Evolutionary conservation across 179 eudicot genomes (phyloP).

Genomic region (Gypsophila paniculata): DNA sequence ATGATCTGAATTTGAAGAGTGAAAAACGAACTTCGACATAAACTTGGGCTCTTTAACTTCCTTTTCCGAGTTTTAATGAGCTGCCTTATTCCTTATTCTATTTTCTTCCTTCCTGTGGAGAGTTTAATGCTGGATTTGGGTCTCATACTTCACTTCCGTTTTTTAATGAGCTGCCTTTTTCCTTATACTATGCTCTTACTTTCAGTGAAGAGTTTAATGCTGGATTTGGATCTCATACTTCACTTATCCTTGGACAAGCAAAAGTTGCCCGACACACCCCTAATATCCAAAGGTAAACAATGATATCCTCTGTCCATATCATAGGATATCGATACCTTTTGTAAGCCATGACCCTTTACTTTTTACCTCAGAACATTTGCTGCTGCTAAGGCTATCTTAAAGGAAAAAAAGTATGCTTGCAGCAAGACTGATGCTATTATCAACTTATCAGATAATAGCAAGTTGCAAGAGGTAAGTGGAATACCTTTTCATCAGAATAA

Average conservation of each 20-base stretch:
- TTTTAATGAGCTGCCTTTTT: constrained; percentile 1
- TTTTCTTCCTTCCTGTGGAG: too few relatives aligned
- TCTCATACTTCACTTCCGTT: not conserved
- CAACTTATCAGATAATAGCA: constrained; percentile 56
- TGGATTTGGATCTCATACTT: constrained; percentile 97
- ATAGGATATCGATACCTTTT: constrained; percentile 15
- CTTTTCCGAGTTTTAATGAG: not conserved
- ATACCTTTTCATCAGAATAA: not conserved
- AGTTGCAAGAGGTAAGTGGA: constrained; percentile 71
- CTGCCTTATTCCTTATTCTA: not conserved
- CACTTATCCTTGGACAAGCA: constrained; percentile 82
- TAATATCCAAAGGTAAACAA: constrained; percentile 61
- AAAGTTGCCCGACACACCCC: constrained; percentile 80
- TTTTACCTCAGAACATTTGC: constrained; percentile 54
- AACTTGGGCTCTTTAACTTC: not conserved
- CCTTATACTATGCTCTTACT: constrained; percentile 13
- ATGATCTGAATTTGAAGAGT: not conserved
- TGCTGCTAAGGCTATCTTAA: constrained; percentile 72
- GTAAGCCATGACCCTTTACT: constrained; percentile 18
- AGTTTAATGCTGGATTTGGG: too few relatives aligned
- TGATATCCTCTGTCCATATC: constrained; percentile 15
- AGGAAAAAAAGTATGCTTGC: constrained; percentile 61
- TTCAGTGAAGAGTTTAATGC: constrained; percentile 88
- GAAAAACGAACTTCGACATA: not conserved
- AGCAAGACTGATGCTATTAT: constrained; percentile 64